Evolutionary conservation across 768 basidiomycete species (phyloP).

Genomic region (Mycena galericulata): DNA sequence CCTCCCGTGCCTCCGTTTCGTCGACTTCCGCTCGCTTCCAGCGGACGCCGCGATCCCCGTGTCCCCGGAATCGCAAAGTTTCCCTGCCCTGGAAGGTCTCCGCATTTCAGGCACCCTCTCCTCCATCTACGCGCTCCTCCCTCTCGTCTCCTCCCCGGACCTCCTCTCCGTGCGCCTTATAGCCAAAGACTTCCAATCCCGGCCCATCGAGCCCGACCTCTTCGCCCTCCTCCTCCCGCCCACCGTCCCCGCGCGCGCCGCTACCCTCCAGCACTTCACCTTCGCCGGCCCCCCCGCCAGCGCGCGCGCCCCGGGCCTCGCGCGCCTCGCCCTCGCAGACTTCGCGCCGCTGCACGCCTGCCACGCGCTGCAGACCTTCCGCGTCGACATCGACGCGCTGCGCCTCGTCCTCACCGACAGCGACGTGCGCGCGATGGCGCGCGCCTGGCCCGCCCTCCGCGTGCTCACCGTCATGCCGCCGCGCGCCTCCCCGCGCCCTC

Average conservation of each 20-base stretch:
- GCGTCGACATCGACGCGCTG: slow-evolving; percentile 24
- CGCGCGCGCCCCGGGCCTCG: neutral
- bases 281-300: slow-evolving; percentile 14
- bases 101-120: slow-evolving; percentile 23
- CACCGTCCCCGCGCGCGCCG: slow-evolving; percentile 12
- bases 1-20: slow-evolving; percentile 28
- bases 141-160: slow-evolving; percentile 24
- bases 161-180: slow-evolving; percentile 24
- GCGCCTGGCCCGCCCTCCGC: slow-evolving; percentile 27
- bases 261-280: slow-evolving; percentile 24
- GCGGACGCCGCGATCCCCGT: neutral
- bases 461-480: slow-evolving; percentile 22
- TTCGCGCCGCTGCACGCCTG: slow-evolving; percentile 30
- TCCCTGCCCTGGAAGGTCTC: slow-evolving; percentile 21
- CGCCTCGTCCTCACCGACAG: slow-evolving; percentile 21
- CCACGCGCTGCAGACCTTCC: slow-evolving; percentile 26
- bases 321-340: slow-evolving; percentile 16
- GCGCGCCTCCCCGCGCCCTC: neutral
- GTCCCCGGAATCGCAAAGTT: neutral
- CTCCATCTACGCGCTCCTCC: slow-evolving; percentile 21
- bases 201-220: slow-evolving; percentile 3
- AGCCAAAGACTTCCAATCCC: neutral
- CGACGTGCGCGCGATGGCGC: slow-evolving; percentile 29
- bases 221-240: slow-evolving; percentile 20
- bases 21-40: slow-evolving; percentile 27